Evolutionary conservation across 2,329 filamentous ascomycete species (phyloP).

Genomic region (Tothia fuscella): DNA sequence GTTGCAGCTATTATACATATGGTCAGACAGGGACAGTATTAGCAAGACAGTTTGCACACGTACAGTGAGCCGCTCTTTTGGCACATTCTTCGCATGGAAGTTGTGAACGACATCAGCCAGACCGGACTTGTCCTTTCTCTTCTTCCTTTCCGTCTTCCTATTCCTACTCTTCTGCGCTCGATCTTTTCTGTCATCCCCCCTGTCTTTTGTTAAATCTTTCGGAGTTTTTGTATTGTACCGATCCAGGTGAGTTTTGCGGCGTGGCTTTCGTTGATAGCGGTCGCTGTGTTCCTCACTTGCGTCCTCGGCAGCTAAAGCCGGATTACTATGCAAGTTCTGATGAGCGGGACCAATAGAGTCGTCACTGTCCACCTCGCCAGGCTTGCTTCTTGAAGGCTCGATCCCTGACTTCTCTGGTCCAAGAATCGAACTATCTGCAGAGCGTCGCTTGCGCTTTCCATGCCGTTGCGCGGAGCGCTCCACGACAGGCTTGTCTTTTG

Average conservation of each 20-base stretch:
- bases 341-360: background rate
- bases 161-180: constrained; percentile 12
- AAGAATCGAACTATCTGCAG: constrained; percentile 1
- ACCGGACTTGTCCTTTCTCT: constrained; percentile 24
- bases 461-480: background rate
- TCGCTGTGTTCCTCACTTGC: background rate
- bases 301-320: background rate
- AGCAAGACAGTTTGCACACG: constrained; percentile 18
- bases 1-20: constrained; percentile 29
- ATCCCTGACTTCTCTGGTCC: constrained; percentile 5
- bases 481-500: background rate
- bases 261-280: constrained; percentile 30
- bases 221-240: constrained; percentile 29
- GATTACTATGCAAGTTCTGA: background rate
- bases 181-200: constrained; percentile 1
- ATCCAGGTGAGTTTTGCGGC: constrained; percentile 35
- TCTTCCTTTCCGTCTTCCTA: constrained; percentile 18
- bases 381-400: too few species aligned
- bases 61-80: constrained; percentile 35
- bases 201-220: constrained; percentile 17
- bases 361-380: background rate
- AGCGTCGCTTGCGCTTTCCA: background rate
- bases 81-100: constrained; percentile 34
- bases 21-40: constrained; percentile 2
- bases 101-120: constrained; percentile 27